Percentiles rank a stretch among this genome's conserved stretches.
These are phyloP conservation scores for Cladophialophora chaetospira DNA, from an alignment of 2,329 filamentous ascomycete genomes.

Conservation along the genomic window DNA sequence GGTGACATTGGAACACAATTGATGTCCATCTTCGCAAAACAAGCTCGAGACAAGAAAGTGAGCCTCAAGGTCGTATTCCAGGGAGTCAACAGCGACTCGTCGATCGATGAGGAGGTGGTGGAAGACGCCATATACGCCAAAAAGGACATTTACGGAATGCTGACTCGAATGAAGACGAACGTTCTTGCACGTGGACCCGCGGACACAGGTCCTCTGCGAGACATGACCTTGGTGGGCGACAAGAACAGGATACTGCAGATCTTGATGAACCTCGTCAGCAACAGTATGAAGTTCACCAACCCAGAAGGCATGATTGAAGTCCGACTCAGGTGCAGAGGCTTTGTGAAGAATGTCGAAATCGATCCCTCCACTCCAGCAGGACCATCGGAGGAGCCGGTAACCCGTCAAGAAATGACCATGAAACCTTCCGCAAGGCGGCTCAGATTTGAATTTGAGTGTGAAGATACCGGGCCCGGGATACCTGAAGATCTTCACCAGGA, in stretches of 20 bases:
- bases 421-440: constrained; percentile 62
- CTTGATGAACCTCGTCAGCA: constrained; percentile 74
- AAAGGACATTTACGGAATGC: constrained; percentile 9
- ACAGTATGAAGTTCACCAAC: constrained; percentile 86
- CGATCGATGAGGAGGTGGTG: constrained; percentile 31
- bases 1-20: constrained; percentile 80
- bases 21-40: constrained; percentile 82
- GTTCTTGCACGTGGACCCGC: constrained; percentile 62
- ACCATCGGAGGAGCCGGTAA: no score
- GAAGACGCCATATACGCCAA: constrained; percentile 48
- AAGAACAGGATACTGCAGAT: constrained; percentile 86
- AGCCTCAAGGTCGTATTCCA: constrained; percentile 69
- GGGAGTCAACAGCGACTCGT: constrained; percentile 38
- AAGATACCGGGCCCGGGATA: constrained; percentile 85
- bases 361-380: background rate
- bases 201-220: constrained; percentile 69
- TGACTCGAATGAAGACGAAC: constrained; percentile 33
- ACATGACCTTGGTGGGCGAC: constrained; percentile 85
- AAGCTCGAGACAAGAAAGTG: constrained; percentile 78
- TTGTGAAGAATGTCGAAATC: constrained; percentile 37
- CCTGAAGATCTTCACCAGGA: constrained; percentile 72
- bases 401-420: constrained; percentile 49
- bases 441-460: constrained; percentile 81
- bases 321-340: constrained; percentile 65
- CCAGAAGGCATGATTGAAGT: constrained; percentile 71